Evolutionary conservation across 2,329 filamentous ascomycete species (phyloP), one percentile per base, ranked within the genome.

Genomic region (Stachybotrys chlorohalonatus): DNA sequence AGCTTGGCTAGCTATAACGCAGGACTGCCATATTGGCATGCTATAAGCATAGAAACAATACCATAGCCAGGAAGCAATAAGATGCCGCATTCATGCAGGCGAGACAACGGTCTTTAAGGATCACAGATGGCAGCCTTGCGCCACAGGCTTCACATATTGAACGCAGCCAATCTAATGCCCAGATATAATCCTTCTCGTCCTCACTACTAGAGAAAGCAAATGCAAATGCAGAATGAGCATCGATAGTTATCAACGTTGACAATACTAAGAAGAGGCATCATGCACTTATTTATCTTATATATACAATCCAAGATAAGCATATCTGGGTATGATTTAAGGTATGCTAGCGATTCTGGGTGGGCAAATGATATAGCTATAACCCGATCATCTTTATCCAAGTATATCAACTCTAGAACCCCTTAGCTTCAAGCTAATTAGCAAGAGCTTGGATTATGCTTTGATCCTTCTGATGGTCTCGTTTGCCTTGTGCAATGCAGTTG

Each of bases 241-340:
- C 62, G 15, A 45, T 47, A 63, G 45, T 55, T 52, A 55, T 62
- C 49, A 54, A 65, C 54, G 3, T 55, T 53, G 54, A 63, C 54
- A 5, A 64, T 63, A 53, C 63, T 55, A 30, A 64, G 56, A 11
- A 65, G 55, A 5, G 53, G 59, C 54, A 65, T 64, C 2, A 17
- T 42, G 24, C 61, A 59, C 49, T 61, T 63, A 32, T 63, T 64
- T 5, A 55, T 64, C 51, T 65, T 63, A 45, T 64, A 63, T 7
- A 54, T 63, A 49, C 52, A 64, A 45, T 62, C 57, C 30, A 65
- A 31, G 31, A 65, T 13, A 11, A 63, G 46, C 1, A 62, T 11
- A 47, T 62, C 54, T 3, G 55, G 56, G 53, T 65, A 60, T 2
- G 31, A 11, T 36, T 62, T 17, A 6, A 66, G 56, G 46, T 62